Conservation (phyloP, 164 flowering plant genomes). For the Brasenia schreberi region DNA sequence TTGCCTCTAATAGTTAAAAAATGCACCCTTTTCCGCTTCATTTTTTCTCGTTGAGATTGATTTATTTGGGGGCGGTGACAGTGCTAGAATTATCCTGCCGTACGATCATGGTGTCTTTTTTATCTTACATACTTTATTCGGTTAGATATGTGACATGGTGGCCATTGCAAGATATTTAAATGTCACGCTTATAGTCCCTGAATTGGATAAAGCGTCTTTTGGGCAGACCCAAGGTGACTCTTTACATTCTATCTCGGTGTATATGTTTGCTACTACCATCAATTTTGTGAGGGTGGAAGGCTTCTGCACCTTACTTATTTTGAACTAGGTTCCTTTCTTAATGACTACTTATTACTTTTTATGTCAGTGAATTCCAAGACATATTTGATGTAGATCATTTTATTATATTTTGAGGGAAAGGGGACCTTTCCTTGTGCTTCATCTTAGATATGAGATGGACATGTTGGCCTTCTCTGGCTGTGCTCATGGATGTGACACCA, state of each 20-base stretch:
- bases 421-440: slow-evolving; percentile 82
- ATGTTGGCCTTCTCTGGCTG: slow-evolving; percentile 94
- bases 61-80: no score
- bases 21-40: background rate
- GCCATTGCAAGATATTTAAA: slow-evolving; percentile 81
- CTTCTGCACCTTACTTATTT: no score
- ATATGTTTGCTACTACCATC: background rate
- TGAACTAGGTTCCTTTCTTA: no score
- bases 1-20: no score
- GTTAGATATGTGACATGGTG: slow-evolving; percentile 95
- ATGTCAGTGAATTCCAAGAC: slow-evolving; percentile 73
- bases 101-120: no score
- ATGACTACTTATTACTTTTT: no score
- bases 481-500: slow-evolving; percentile 59
- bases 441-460: slow-evolving; percentile 90
- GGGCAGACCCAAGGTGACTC: slow-evolving; percentile 93
- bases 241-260: background rate
- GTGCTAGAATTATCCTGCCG: no score
- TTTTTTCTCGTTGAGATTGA: background rate
- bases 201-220: slow-evolving; percentile 88
- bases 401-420: slow-evolving; percentile 53
- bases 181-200: slow-evolving; percentile 86
- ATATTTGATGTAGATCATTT: slow-evolving; percentile 93
- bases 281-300: no score
- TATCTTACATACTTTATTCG: no score